Conservation (phyloP, 208 protist species). For the Trypanosoma boissoni region DNA sequence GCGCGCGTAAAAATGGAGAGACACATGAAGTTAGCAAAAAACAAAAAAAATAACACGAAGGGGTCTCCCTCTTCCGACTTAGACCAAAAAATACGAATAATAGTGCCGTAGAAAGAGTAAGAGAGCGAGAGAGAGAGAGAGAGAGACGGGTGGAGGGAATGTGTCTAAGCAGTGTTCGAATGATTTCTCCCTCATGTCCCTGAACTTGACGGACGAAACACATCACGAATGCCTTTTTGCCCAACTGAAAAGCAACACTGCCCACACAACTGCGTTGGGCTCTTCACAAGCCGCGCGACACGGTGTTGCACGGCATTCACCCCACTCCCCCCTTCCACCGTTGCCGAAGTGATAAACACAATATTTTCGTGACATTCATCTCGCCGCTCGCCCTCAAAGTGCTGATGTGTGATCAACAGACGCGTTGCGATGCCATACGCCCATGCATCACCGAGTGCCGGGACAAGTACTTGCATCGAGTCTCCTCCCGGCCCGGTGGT, state of each 20-base stretch:
- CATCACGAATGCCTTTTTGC: slow-evolving; percentile 64
- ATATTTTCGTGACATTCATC: slow-evolving; percentile 22
- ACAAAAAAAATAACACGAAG: no score
- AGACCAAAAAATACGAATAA: no score
- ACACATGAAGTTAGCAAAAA: no score
- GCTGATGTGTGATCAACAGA: slow-evolving; percentile 64
- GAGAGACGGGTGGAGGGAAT: no score
- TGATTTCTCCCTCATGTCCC: background rate
- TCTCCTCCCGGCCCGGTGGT: slow-evolving; percentile 3
- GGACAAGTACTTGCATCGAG: slow-evolving; percentile 33
- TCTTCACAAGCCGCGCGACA: slow-evolving; percentile 63
- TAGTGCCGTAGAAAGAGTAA: no score
- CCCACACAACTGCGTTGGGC: slow-evolving; percentile 26
- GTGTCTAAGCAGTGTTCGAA: no score
- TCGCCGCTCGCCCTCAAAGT: slow-evolving; percentile 27
- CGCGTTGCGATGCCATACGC: slow-evolving; percentile 44
- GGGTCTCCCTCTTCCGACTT: no score
- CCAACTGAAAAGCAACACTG: slow-evolving; percentile 73
- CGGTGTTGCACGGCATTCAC: slow-evolving; percentile 55
- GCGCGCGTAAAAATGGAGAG: no score
- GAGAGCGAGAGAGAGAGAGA: no score
- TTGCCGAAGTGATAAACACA: slow-evolving; percentile 1
- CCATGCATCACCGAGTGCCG: slow-evolving; percentile 77
- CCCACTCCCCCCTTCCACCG: background rate
- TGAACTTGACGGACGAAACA: slow-evolving; percentile 1